Evolutionary conservation across 306 rosid genomes (phyloP).

Genomic region (Dryas alaskensis): DNA sequence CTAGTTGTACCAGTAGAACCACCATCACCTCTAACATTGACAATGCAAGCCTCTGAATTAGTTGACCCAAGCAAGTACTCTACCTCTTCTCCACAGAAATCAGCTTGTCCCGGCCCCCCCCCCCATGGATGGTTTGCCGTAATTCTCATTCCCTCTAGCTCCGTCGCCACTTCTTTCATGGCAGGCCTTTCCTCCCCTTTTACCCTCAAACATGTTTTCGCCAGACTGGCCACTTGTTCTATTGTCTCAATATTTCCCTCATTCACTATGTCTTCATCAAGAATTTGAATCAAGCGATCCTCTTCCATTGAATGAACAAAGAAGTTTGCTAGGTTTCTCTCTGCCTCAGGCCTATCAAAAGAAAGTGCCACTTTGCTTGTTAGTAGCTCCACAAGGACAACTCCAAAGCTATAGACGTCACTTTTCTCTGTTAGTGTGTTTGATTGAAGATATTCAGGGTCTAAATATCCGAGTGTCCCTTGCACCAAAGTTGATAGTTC

Average conservation of each 20-base stretch:
- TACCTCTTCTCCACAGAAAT: too few species aligned
- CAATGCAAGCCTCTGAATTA: too few species aligned
- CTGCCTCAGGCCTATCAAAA: too few species aligned
- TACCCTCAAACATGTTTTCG: slow-evolving; percentile 4
- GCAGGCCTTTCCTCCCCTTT: slow-evolving; percentile 16
- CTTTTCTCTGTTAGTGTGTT: slow-evolving; percentile 20
- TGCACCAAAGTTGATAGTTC: slow-evolving; percentile 6
- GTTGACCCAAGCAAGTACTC: too few species aligned
- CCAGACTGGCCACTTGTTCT: not conserved
- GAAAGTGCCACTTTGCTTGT: not conserved
- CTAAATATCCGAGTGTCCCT: slow-evolving; percentile 15
- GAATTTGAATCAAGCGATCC: not conserved
- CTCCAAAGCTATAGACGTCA: slow-evolving; percentile 22
- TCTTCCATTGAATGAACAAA: not conserved
- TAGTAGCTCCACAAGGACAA: slow-evolving; percentile 16
- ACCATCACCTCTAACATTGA: not conserved
- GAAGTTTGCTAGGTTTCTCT: not conserved
- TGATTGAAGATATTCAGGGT: slow-evolving; percentile 21
- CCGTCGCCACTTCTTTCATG: slow-evolving; percentile 12
- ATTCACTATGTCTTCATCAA: not conserved
- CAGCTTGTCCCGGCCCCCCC: too few species aligned
- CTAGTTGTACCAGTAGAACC: not conserved
- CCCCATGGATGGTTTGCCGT: too few species aligned
- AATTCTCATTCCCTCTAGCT: not conserved
- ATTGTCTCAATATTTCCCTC: not conserved